Evolutionary conservation across 345 rosid genomes (phyloP).

Genomic region (rapeseed (Brassica napus)): Da-Ae NC_063436.1:9999501-10000000

Average conservation of each 20-base stretch:
- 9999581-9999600: neutral
- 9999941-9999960: neutral
- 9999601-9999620: neutral
- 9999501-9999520: conserved; percentile 61
- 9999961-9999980: neutral
- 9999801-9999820: neutral
- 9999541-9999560: neutral
- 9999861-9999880: neutral
- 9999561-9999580: neutral
- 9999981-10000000: neutral
- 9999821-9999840: too few relatives aligned
- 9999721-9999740: neutral
- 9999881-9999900: neutral
- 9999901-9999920: neutral
- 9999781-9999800: neutral
- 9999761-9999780: neutral
- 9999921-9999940: neutral
- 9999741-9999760: neutral
- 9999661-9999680: neutral
- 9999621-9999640: neutral
- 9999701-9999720: conserved; percentile 1
- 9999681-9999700: neutral
- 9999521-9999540: neutral
- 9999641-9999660: neutral
- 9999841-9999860: conserved; percentile 65